Evolutionary conservation across 1,284 basidiomycete genomes (phyloP), one percentile per base, ranked within the genome.

Genomic region (Ustilago loliicola): DNA sequence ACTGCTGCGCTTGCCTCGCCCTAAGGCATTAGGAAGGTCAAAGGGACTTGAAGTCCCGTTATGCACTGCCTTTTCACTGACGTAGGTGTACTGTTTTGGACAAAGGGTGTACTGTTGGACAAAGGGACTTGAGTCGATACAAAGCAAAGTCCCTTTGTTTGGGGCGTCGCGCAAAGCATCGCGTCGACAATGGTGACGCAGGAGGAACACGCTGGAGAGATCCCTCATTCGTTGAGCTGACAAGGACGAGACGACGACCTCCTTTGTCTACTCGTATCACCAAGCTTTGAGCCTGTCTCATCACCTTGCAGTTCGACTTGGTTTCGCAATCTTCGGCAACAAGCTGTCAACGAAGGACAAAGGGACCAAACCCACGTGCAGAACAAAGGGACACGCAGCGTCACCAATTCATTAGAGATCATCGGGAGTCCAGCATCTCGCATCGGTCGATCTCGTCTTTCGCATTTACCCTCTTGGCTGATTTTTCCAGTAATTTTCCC

Each of bases 151-250:
- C 42, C 67, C 67, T 70, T 70, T 64, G 67, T 70, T 27, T 10
- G 13, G 17, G 21, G 36, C n/a, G 45, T 48, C 61, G 61, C 56
- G 57, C 55, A 34, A 51, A 60, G 29, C 2, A 32, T 27, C 61
- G 67, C 58, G 61, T 70, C 61, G 51, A 52, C 38, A 51, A 47
- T 70, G 67, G 50, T 61, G 67, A 70, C 30, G 53, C 11, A 47
- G 19, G 15, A 45, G 19, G 0, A 7, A 19, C 40, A 21, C 13
- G 17, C 19, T 17, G 8, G 19, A 45, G 1, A 8, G 40, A 36
- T 36, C 40, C 40, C 19, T 45, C 19, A 17, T 19, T 45, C 40
- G n/a, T 8, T 17, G 7, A 3, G 8, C n/a, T 45, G 11, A 15
- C 34, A 15, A 36, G 34, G 10, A 36, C 34, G 34, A 36, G 34